Base-by-base conservation (phyloP, 2,329 filamentous ascomycete genomes). In the Colletotrichum lupini region DNA sequence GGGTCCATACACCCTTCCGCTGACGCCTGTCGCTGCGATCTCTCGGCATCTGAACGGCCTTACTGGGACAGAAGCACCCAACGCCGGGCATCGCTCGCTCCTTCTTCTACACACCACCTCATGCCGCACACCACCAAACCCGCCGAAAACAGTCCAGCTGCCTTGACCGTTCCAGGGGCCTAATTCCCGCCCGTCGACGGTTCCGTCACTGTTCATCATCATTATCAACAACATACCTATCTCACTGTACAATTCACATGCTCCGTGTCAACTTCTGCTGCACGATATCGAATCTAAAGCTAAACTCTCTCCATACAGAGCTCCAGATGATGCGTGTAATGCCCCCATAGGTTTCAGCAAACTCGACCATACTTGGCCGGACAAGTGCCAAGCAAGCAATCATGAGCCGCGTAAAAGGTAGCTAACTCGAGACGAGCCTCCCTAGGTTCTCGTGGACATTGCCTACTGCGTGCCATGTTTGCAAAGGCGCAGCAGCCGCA, bases 11-110 rank as follows among this genome's bases (percentile, higher is more conserved):
- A 37, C 46, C 71, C 46, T 32, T 55, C 46, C n/a, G 37, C 52
- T 70, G 59, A 32, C 59, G 70, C 26, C 60, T 5, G 32, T 52
- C 32, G 70, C 60, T 56, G 70, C 67, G 49, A 73, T 70, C 67
- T 70, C 70, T 73, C 60, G 70, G 70, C 70, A 73, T 57, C 60
- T 56, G 32, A 14, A 65, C 32, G 53, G 30, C 63, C 66, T 35
- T 32, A 57, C 59, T 28, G 60, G 24, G 26, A 64, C 6, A 30
- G 53, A 11, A 58, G 57, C 53, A 68, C 56, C 8, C 32, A 61
- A 58, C 28, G 42, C 37, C 42, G 63, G 19, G 42, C 26, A 30
- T 6, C 12, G 24, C 59, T 55, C 26, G 63, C 62, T 67, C 55
- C 42, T n/a, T 49, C 42, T 49, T 19, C 19, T 19, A 49, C 7